Evolutionary conservation across 805 yeast species (phyloP).

Genomic region (Brettanomyces sp.): DNA sequence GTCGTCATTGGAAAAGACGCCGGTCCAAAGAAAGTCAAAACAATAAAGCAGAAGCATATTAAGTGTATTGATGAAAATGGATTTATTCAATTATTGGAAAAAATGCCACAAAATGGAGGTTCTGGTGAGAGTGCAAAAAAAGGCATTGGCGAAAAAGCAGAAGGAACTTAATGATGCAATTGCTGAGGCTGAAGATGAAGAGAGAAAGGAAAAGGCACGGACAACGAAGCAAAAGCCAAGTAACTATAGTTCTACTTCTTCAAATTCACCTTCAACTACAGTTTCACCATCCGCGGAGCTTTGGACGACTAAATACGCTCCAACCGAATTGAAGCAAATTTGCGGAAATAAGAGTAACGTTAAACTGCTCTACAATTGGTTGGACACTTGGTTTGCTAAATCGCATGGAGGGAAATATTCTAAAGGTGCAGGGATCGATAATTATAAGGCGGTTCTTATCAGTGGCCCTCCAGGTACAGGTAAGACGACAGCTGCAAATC

Average conservation of each 20-base stretch:
- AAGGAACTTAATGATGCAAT: constrained; percentile 53
- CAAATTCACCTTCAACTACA: neutral
- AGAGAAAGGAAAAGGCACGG: constrained; percentile 21
- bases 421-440: constrained; percentile 48
- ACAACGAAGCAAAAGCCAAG: neutral
- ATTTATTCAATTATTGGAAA: constrained; percentile 57
- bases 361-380: constrained; percentile 61
- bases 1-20: constrained; percentile 94
- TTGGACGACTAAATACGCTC: constrained; percentile 95
- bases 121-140: constrained; percentile 67
- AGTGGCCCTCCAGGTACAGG: constrained; percentile 88
- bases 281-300: constrained; percentile 30
- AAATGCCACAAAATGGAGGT: constrained; percentile 92
- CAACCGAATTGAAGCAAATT: constrained; percentile 60
- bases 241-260: neutral
- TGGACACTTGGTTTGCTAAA: constrained; percentile 61
- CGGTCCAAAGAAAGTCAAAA: constrained; percentile 87
- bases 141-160: constrained; percentile 59
- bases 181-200: constrained; percentile 42
- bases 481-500: constrained; percentile 73
- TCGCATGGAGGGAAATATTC: constrained; percentile 34
- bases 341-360: constrained; percentile 87
- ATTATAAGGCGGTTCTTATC: constrained; percentile 73
- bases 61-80: constrained; percentile 87
- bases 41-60: constrained; percentile 60